These are phyloP conservation scores for Neurospora sp. DNA, from an alignment of 495 filamentous ascomycete species.

Conservation along the genomic window DNA sequence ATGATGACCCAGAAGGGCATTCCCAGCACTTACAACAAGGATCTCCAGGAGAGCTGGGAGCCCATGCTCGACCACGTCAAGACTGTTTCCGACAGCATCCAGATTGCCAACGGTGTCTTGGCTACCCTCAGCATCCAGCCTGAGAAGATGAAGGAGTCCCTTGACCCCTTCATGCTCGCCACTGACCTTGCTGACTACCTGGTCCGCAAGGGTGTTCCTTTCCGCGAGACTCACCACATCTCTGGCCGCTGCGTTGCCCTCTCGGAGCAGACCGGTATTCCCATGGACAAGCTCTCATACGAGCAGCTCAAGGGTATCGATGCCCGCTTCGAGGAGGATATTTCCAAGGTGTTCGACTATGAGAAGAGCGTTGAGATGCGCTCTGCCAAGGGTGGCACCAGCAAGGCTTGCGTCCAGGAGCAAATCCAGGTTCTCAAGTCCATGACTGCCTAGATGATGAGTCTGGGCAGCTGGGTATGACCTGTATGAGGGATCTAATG, in stretches of 20 bases:
- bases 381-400: conserved; percentile 73
- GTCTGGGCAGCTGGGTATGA: neutral
- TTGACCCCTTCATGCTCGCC: conserved; percentile 60
- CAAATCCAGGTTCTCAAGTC: conserved; percentile 67
- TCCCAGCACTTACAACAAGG: conserved; percentile 90
- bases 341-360: conserved; percentile 69
- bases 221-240: conserved; percentile 83
- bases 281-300: conserved; percentile 69
- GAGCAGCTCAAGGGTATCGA: conserved; percentile 65
- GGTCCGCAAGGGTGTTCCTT: conserved; percentile 78
- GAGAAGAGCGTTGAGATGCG: conserved; percentile 80
- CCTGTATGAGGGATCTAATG: neutral
- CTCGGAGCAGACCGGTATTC: conserved; percentile 52
- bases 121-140: conserved; percentile 60
- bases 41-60: conserved; percentile 84
- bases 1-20: conserved; percentile 83
- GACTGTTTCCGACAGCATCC: conserved; percentile 75
- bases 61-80: conserved; percentile 81
- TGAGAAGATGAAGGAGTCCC: conserved; percentile 67
- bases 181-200: conserved; percentile 88
- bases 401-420: conserved; percentile 59
- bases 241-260: conserved; percentile 66
- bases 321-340: conserved; percentile 63
- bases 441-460: conserved; percentile 9
- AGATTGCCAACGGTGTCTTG: conserved; percentile 77